A percentile compares a stretch with the other conserved stretches of the same genome.
These are phyloP conservation scores for Phytophthora melonis DNA, from an alignment of 352 stramenopile genomes.

Conservation along the genomic window DNA sequence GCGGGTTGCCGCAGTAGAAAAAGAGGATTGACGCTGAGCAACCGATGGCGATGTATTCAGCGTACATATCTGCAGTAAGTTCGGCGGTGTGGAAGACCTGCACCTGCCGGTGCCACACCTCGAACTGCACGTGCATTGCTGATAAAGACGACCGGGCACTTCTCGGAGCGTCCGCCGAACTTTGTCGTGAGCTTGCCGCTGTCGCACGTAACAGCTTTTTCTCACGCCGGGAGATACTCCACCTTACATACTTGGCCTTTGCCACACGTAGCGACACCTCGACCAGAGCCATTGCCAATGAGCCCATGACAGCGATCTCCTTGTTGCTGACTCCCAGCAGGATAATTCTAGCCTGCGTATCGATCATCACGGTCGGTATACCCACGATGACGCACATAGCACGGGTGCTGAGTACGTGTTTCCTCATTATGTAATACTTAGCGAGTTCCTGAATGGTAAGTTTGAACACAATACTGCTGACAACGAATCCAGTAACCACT, in stretches of 20 bases:
- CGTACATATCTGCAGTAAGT: neutral
- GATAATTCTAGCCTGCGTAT: neutral
- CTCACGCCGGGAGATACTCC: neutral
- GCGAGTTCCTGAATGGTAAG: neutral
- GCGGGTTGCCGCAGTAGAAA: constrained; percentile 1
- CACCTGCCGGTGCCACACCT: neutral
- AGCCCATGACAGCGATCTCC: neutral
- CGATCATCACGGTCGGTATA: neutral
- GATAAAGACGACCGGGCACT: neutral
- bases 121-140: neutral
- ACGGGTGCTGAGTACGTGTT: constrained; percentile 1
- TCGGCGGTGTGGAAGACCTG: neutral
- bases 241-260: neutral
- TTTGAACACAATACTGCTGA: neutral
- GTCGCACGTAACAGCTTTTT: neutral
- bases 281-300: neutral
- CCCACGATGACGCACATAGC: constrained; percentile 2
- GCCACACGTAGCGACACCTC: neutral
- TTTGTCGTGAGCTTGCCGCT: neutral
- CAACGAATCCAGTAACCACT: constrained; percentile 1
- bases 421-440: constrained; percentile 2
- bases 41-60: constrained; percentile 3
- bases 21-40: constrained; percentile 9
- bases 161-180: neutral
- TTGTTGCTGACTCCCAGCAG: neutral